Evolutionary conservation across 1,284 basidiomycete genomes (phyloP).

Genomic region (Sanguinoderma infundibulare): DNA sequence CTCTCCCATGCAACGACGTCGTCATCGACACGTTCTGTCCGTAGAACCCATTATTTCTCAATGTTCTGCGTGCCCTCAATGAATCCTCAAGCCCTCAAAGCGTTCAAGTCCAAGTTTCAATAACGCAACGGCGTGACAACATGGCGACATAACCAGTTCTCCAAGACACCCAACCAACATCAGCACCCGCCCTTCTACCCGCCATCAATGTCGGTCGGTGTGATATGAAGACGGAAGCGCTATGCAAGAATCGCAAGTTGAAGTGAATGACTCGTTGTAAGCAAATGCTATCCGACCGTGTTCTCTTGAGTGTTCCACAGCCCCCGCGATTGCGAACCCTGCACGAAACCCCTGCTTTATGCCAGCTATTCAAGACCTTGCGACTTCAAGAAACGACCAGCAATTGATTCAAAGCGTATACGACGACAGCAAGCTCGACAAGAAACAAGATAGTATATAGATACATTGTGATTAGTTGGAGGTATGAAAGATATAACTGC

Average conservation of each 20-base stretch:
- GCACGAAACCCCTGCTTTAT: no score
- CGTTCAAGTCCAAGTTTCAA: neutral
- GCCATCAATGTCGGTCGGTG: neutral
- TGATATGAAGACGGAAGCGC: neutral
- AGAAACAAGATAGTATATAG: conserved; percentile 19
- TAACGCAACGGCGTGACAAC: neutral
- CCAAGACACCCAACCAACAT: neutral
- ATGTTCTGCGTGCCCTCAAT: neutral
- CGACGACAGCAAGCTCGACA: conserved; percentile 5
- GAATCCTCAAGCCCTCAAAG: neutral
- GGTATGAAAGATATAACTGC: neutral
- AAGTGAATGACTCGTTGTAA: neutral
- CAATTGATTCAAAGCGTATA: neutral
- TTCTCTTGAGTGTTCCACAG: neutral
- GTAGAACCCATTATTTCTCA: neutral
- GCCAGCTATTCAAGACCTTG: neutral
- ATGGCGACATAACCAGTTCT: no score
- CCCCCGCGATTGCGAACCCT: neutral
- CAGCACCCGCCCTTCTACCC: neutral
- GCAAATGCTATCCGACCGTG: neutral
- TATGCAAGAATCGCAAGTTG: neutral
- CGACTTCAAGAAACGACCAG: neutral
- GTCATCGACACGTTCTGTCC: neutral
- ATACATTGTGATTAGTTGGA: conserved; percentile 18
- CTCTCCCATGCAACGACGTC: neutral